A percentile compares a stretch with the other conserved stretches of the same genome.
phyloP scores from a whole-genome alignment of 768 basidiomycete genomes.

The Leccinum incarnatum region DNA sequence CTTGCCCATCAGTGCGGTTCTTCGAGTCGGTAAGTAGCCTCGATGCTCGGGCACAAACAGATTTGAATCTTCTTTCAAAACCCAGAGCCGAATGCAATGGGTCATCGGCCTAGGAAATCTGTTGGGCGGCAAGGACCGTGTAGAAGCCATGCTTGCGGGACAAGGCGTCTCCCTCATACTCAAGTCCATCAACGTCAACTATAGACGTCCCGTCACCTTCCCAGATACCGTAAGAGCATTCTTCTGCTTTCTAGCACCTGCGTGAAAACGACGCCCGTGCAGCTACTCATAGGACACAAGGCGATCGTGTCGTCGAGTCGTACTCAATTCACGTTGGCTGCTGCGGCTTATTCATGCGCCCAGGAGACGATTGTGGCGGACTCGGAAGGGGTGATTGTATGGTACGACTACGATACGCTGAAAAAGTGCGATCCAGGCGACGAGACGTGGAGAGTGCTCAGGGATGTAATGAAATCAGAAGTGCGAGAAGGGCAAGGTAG shows the following conservation, averaged over 20 bases:
- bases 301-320: constrained; percentile 38
- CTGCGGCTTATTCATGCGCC: constrained; percentile 60
- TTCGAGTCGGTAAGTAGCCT: constrained; percentile 58
- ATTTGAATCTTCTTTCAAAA: neutral
- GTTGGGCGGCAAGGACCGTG: constrained; percentile 56
- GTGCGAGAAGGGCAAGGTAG: constrained; percentile 15
- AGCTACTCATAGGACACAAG: constrained; percentile 67
- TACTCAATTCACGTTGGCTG: constrained; percentile 49
- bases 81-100: constrained; percentile 69
- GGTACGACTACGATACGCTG: constrained; percentile 74
- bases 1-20: constrained; percentile 50
- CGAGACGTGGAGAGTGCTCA: constrained; percentile 37
- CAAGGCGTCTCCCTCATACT: constrained; percentile 71
- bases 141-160: constrained; percentile 56
- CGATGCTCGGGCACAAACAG: neutral
- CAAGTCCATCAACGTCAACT: constrained; percentile 66
- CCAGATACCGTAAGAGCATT: constrained; percentile 63
- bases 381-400: constrained; percentile 63
- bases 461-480: constrained; percentile 18
- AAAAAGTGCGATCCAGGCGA: constrained; percentile 64
- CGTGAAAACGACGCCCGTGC: neutral
- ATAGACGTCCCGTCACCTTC: constrained; percentile 67
- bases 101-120: constrained; percentile 53
- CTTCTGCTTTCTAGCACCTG: neutral
- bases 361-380: constrained; percentile 64